phyloP scores from a whole-genome alignment of 2,329 filamentous ascomycete species.

The Diaporthe sp. region DNA sequence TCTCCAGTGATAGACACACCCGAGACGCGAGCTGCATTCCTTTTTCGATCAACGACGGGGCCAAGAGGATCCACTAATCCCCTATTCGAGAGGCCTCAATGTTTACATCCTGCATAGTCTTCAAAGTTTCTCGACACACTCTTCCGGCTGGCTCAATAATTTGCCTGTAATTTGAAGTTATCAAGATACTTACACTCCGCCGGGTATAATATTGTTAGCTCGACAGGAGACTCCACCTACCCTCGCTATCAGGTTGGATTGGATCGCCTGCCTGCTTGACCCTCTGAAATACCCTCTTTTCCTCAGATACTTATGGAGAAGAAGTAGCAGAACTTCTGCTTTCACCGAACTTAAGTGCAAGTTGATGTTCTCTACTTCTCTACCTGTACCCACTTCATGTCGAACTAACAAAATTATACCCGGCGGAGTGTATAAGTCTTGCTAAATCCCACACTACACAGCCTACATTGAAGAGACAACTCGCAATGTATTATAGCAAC shows the following conservation, averaged over 20 bases:
- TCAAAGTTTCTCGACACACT: background rate
- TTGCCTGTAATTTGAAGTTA: background rate
- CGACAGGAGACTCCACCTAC: no score
- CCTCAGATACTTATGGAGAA: no score
- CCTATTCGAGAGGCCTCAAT: background rate
- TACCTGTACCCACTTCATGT: no score
- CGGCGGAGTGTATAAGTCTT: no score
- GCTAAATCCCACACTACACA: background rate
- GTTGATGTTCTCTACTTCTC: no score
- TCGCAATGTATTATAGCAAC: background rate
- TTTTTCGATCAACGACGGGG: background rate
- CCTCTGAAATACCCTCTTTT: no score
- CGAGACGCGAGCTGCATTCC: background rate
- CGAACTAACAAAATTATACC: no score
- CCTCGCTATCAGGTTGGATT: no score
- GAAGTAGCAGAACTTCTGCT: no score
- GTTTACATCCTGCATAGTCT: background rate
- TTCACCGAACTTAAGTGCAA: no score
- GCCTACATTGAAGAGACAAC: background rate
- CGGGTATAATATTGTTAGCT: no score
- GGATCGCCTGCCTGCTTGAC: no score
- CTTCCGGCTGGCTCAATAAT: background rate
- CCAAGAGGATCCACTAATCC: constrained; percentile 8
- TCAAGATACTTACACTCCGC: background rate
- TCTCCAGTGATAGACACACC: constrained; percentile 18